Evolutionary conservation across 768 basidiomycete genomes (phyloP).

Genomic region (Auriscalpium microsporum): DNA sequence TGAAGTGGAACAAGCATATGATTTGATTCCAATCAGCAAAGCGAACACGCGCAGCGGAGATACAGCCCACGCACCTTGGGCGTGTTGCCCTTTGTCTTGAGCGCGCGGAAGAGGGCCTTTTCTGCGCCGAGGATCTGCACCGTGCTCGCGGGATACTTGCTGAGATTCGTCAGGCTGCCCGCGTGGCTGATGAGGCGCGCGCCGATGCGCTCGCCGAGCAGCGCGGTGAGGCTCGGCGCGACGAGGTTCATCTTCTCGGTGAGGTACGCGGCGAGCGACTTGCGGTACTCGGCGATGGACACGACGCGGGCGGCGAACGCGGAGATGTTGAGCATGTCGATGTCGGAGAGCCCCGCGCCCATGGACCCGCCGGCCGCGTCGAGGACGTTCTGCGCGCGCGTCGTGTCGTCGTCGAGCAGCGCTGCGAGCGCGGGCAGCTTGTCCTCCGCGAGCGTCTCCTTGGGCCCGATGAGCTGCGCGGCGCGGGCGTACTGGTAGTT

Average conservation of each 20-base stretch:
- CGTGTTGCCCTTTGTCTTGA: conserved; percentile 98
- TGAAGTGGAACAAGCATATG: neutral
- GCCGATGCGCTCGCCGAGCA: conserved; percentile 88
- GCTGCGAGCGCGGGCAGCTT: conserved; percentile 71
- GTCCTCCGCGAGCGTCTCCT: conserved; percentile 70
- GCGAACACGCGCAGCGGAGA: neutral
- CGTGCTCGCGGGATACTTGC: conserved; percentile 97
- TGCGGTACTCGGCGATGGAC: conserved; percentile 89
- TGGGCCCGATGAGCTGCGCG: conserved; percentile 83
- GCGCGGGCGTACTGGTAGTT: conserved; percentile 89
- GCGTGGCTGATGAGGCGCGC: conserved; percentile 93
- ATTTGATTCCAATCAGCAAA: neutral
- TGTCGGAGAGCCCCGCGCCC: conserved; percentile 84
- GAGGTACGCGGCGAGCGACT: conserved; percentile 78
- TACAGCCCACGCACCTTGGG: conserved; percentile 58
- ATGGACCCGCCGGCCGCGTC: conserved; percentile 92
- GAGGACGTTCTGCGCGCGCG: conserved; percentile 84
- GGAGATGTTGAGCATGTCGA: conserved; percentile 94
- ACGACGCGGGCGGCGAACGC: conserved; percentile 87
- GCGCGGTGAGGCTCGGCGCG: conserved; percentile 84
- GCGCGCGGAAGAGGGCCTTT: conserved; percentile 92
- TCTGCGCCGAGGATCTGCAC: conserved; percentile 98
- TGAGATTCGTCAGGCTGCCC: conserved; percentile 90
- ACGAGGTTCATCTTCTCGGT: conserved; percentile 97
- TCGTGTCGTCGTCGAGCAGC: conserved; percentile 77